Conservation (phyloP, 140 eudicot species). For the Senecio squalidus region DNA sequence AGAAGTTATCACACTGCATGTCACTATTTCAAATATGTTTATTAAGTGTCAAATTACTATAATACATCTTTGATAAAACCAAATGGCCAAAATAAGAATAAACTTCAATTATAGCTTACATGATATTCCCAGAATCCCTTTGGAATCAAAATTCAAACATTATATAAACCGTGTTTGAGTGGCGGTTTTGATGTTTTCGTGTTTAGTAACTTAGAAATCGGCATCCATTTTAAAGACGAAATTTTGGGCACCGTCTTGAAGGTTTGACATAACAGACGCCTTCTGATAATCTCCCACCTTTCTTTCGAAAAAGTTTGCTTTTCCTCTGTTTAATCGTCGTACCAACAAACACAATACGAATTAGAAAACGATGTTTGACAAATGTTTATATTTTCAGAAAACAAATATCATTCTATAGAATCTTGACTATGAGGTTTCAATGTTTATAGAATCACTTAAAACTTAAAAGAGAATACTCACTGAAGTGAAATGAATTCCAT, state of each 20-base stretch:
- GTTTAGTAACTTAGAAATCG: constrained; percentile 41
- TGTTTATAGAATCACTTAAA: not conserved
- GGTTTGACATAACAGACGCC: constrained; percentile 82
- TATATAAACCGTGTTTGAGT: not conserved
- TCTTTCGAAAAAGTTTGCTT: constrained; percentile 81
- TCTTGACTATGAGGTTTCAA: not conserved
- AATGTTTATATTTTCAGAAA: not conserved
- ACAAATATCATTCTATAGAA: not conserved
- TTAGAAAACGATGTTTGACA: not conserved
- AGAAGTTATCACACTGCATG: no score
- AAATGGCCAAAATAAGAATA: no score
- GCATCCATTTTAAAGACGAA: constrained; percentile 71
- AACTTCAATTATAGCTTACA: no score
- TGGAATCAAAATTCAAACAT: not conserved
- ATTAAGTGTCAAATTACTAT: no score
- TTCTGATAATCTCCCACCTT: constrained; percentile 87
- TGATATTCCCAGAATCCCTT: not conserved
- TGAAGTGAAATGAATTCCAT: constrained; percentile 84
- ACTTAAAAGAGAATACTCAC: constrained; percentile 40
- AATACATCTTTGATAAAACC: no score
- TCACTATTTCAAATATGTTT: no score
- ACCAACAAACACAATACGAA: not conserved
- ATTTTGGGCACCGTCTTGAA: constrained; percentile 45
- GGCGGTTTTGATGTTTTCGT: not conserved
- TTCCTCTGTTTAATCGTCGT: constrained; percentile 51